A percentile compares a stretch with the other conserved stretches of the same genome.
Evolutionary conservation across 2,329 filamentous ascomycete species (phyloP).

Genomic region (Arthrobotrys entomopaga): DNA sequence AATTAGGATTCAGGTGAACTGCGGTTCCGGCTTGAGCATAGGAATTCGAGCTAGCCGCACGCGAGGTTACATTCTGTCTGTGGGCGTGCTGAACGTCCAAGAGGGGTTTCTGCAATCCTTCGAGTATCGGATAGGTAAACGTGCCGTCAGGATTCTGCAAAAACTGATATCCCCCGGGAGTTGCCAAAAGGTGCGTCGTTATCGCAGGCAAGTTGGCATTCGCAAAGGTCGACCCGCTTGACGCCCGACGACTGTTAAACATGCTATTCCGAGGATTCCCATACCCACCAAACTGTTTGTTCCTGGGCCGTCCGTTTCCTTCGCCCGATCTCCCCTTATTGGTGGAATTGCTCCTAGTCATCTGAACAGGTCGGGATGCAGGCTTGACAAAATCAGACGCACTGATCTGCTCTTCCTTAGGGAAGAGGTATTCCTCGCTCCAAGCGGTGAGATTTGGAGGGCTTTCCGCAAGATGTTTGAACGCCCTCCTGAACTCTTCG

Average conservation of each 20-base stretch:
- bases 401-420: slow-evolving; percentile 74
- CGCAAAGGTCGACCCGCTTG: slow-evolving; percentile 35
- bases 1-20: slow-evolving; percentile 1
- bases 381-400: slow-evolving; percentile 54
- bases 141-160: slow-evolving; percentile 42
- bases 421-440: slow-evolving; percentile 88
- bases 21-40: slow-evolving; percentile 21
- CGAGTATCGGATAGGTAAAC: slow-evolving; percentile 33
- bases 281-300: slow-evolving; percentile 39
- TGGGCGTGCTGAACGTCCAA: slow-evolving; percentile 41
- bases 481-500: slow-evolving; percentile 86
- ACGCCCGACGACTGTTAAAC: slow-evolving; percentile 44
- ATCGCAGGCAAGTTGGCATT: slow-evolving; percentile 37
- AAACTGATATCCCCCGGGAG: slow-evolving; percentile 37
- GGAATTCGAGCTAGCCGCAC: slow-evolving; percentile 22
- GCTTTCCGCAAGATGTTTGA: slow-evolving; percentile 76
- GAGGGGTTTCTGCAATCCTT: slow-evolving; percentile 33
- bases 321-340: slow-evolving; percentile 55
- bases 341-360: slow-evolving; percentile 56
- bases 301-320: slow-evolving; percentile 47
- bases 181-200: slow-evolving; percentile 33
- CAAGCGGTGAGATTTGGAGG: slow-evolving; percentile 79
- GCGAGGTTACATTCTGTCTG: slow-evolving; percentile 33
- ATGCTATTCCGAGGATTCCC: slow-evolving; percentile 26
- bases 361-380: slow-evolving; percentile 57